These are phyloP conservation scores for Barnettozyma wickerhamii DNA, from an alignment of 805 yeast species.

Conservation along the genomic window DNA sequence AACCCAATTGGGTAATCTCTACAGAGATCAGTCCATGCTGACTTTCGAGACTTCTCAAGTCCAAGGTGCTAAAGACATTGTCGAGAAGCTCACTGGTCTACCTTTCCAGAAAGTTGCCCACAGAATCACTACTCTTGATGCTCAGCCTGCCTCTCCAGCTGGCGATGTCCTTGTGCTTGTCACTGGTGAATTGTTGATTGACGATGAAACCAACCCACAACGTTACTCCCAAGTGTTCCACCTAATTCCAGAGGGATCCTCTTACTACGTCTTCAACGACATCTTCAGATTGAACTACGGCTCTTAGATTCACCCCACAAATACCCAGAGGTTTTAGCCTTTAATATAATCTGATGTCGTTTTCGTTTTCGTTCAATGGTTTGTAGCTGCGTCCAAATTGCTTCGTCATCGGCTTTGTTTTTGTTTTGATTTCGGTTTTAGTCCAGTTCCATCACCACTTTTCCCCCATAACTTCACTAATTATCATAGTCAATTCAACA, in stretches of 20 bases:
- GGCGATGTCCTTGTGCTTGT: conserved; percentile 96
- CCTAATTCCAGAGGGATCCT: conserved; percentile 85
- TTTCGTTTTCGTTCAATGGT: neutral
- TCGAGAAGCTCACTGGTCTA: conserved; percentile 83
- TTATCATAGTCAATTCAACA: too few species aligned
- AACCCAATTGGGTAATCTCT: conserved; percentile 84
- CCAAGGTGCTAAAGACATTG: conserved; percentile 91
- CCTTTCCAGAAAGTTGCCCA: conserved; percentile 94
- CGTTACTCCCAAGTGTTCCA: conserved; percentile 98
- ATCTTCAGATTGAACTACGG: conserved; percentile 91
- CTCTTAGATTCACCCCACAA: conserved; percentile 31
- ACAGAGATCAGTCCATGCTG: conserved; percentile 96
- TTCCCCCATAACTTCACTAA: too few species aligned
- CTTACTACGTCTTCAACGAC: conserved; percentile 94
- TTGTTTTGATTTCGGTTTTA: neutral
- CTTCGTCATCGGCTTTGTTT: neutral
- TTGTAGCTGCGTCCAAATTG: too few species aligned
- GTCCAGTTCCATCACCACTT: too few species aligned
- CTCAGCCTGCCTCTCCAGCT: conserved; percentile 92
- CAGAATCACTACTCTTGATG: conserved; percentile 91
- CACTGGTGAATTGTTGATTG: conserved; percentile 87
- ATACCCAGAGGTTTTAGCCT: neutral
- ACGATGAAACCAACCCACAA: conserved; percentile 93
- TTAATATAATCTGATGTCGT: neutral
- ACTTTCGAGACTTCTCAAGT: conserved; percentile 92